These are phyloP conservation scores for Starmerella stellata DNA, from an alignment of 805 yeast genomes.

Conservation along the genomic window DNA sequence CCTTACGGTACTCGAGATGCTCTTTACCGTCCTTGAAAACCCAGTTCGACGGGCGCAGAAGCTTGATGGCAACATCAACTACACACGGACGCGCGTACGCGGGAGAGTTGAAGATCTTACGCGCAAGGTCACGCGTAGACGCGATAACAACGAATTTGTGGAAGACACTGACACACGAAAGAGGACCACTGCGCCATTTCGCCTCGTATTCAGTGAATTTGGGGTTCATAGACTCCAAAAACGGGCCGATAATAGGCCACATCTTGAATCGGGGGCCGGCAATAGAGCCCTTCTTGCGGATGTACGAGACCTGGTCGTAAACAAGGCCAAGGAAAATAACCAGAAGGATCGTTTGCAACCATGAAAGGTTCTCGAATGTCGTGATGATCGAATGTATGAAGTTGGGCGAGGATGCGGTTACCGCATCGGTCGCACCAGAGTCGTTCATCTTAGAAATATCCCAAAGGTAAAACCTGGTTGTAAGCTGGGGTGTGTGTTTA, in stretches of 20 bases:
- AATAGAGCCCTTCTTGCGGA: conserved; percentile 63
- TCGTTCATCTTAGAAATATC: too few relatives aligned
- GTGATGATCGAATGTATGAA: background rate
- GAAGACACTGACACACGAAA: conserved; percentile 92
- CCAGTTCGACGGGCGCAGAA: conserved; percentile 92
- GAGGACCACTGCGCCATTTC: conserved; percentile 88
- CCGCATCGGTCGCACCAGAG: background rate
- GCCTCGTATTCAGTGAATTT: conserved; percentile 83
- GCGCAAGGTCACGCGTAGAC: conserved; percentile 66
- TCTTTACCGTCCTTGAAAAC: conserved; percentile 93
- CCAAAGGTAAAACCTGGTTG: too few relatives aligned
- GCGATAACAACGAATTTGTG: conserved; percentile 96
- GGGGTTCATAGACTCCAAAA: conserved; percentile 83
- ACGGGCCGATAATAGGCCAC: conserved; percentile 95
- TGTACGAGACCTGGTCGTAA: conserved; percentile 41
- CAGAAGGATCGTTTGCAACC: conserved; percentile 10
- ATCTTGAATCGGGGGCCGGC: conserved; percentile 78
- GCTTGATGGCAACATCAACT: conserved; percentile 89
- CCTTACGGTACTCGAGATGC: conserved; percentile 81
- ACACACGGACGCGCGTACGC: conserved; percentile 90
- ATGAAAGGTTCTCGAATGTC: conserved; percentile 2
- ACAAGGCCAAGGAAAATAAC: conserved; percentile 16
- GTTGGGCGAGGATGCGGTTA: background rate
- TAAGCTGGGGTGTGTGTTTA: background rate
- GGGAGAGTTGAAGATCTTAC: conserved; percentile 73